Evolutionary conservation across 2,329 filamentous ascomycete species (phyloP).

Genomic region (Domatiomyces catenatus): DNA sequence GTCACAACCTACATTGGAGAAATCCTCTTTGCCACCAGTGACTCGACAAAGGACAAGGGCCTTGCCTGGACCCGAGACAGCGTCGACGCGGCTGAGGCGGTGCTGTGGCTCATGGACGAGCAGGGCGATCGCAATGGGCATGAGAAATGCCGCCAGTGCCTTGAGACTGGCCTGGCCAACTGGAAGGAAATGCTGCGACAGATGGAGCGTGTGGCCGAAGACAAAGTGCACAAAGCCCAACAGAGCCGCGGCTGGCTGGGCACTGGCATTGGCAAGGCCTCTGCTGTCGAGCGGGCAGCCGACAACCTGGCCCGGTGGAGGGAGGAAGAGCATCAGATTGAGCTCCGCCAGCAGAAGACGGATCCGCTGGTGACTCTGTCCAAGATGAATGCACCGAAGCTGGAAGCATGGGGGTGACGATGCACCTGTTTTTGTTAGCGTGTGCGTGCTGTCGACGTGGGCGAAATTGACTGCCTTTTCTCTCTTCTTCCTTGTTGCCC

Average conservation of each 20-base stretch:
- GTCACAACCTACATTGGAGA: slow-evolving; percentile 86
- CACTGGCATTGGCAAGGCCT: slow-evolving; percentile 11
- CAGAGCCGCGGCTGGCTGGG: slow-evolving; percentile 25
- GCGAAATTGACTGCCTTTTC: background rate
- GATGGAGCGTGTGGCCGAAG: slow-evolving; percentile 40
- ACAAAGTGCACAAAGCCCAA: slow-evolving; percentile 26
- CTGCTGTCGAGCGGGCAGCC: slow-evolving; percentile 9
- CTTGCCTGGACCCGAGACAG: slow-evolving; percentile 82
- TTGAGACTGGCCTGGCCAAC: slow-evolving; percentile 60
- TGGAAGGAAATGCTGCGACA: slow-evolving; percentile 67
- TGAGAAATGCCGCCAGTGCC: slow-evolving; percentile 59
- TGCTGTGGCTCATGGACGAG: slow-evolving; percentile 35
- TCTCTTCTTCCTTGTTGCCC: background rate
- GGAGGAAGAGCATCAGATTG: slow-evolving; percentile 15
- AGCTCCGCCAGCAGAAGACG: slow-evolving; percentile 16
- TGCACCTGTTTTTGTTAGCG: background rate
- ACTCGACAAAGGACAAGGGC: slow-evolving; percentile 46
- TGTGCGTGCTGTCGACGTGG: background rate
- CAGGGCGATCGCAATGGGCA: slow-evolving; percentile 27
- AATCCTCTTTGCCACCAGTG: slow-evolving; percentile 63
- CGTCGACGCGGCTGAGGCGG: slow-evolving; percentile 62
- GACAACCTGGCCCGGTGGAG: slow-evolving; percentile 13
- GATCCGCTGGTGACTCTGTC: slow-evolving; percentile 10
- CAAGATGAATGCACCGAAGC: slow-evolving; percentile 4
- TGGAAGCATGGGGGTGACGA: slow-evolving; percentile 4